Conservation (phyloP, 208 protist species). For the Wallacemonas sp. region DNA sequence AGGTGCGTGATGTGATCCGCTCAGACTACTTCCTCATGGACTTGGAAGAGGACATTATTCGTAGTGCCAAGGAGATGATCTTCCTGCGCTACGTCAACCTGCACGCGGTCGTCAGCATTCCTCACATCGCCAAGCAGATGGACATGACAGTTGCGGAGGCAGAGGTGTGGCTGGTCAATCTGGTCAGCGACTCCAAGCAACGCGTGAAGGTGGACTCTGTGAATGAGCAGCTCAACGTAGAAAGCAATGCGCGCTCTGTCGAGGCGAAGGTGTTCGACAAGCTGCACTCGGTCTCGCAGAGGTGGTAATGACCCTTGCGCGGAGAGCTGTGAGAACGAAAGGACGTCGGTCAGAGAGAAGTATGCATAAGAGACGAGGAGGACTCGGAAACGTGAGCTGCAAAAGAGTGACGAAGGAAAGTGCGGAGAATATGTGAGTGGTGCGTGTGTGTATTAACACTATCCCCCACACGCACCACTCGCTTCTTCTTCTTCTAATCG, state of each 20-base stretch:
- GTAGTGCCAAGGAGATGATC: constrained; percentile 80
- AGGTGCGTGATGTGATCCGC: constrained; percentile 55
- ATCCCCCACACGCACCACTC: too few relatives aligned
- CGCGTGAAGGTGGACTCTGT: constrained; percentile 92
- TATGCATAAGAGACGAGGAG: too few relatives aligned
- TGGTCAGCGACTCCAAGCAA: constrained; percentile 90
- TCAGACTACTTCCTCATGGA: constrained; percentile 86
- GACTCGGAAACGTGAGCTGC: too few relatives aligned
- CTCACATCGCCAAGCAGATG: constrained; percentile 80
- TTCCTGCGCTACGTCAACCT: constrained; percentile 86
- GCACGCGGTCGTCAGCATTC: constrained; percentile 86
- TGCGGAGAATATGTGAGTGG: too few relatives aligned
- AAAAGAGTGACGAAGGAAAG: too few relatives aligned
- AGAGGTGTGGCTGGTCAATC: constrained; percentile 90
- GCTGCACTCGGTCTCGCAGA: constrained; percentile 49
- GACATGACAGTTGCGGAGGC: constrained; percentile 68
- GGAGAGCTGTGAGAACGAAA: constrained; percentile 5
- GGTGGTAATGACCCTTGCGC: neutral
- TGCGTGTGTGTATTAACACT: too few relatives aligned
- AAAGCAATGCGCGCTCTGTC: constrained; percentile 72
- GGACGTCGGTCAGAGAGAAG: too few relatives aligned
- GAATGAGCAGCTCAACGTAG: constrained; percentile 81
- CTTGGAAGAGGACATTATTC: constrained; percentile 69
- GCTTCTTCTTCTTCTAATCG: too few relatives aligned
- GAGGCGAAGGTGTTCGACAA: constrained; percentile 77